These are phyloP conservation scores for Malassezia globosa DNA, from an alignment of 1,284 basidiomycete genomes.

Conservation along the genomic window DNA sequence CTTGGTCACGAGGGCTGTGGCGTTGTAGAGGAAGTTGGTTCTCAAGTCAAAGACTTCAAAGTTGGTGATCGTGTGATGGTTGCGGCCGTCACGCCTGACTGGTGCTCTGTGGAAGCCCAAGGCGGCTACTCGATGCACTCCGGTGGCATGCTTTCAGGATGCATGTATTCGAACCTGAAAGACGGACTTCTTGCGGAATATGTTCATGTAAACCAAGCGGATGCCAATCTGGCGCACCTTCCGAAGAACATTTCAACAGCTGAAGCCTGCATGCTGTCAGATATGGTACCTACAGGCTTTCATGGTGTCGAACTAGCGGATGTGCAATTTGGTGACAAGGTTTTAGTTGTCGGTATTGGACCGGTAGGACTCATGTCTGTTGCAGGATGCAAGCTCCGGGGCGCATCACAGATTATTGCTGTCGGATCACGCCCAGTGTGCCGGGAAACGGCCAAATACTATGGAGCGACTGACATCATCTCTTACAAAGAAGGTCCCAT, in stretches of 20 bases:
- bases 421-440: not conserved
- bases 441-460: not conserved
- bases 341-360: not conserved
- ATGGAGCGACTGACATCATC: constrained; percentile 1
- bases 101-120: no score
- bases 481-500: not conserved
- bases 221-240: not conserved
- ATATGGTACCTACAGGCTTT: constrained; percentile 3
- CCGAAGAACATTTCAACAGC: constrained; percentile 1
- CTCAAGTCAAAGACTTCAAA: constrained; percentile 26
- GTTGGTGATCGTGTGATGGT: constrained; percentile 27
- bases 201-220: not conserved
- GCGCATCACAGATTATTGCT: not conserved
- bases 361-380: not conserved
- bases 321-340: not conserved
- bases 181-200: constrained; percentile 1
- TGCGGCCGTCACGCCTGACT: not conserved
- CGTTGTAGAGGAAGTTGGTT: constrained; percentile 29
- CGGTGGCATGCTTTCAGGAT: constrained; percentile 1
- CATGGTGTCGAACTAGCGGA: constrained; percentile 1
- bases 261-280: constrained; percentile 1
- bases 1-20: constrained; percentile 37
- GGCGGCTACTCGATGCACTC: constrained; percentile 5
- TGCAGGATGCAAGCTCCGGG: not conserved
- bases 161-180: no score